Base-by-base conservation (phyloP, 2,329 filamentous ascomycete genomes). In the Periconia macrospinosa region DNA sequence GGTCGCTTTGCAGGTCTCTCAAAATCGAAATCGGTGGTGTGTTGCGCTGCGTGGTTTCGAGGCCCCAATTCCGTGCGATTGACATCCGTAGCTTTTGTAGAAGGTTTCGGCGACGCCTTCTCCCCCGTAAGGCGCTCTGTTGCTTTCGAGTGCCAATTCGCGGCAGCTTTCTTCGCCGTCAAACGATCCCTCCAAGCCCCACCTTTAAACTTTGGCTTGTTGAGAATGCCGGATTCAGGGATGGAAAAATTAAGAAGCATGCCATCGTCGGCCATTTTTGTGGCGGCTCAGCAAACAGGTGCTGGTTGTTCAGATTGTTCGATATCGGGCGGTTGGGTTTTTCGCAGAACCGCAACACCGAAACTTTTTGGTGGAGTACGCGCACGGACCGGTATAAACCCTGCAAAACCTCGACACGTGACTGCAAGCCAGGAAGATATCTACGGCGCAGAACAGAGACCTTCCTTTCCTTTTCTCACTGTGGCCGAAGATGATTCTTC, bases 231-330 rank as follows among this genome's bases (percentile, higher is more conserved):
- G 17, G 79, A 83, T 56, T 90, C 86, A 27, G 85, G 83, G 53
- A 96, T 79, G 65, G 91, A 87, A 72, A 97, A 97, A 67, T 97
- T 97, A 70, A 97, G 80, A 53, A 97, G 83, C 85, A 99, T 89
- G 63, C 92, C 92, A 86, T 96, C 90, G 79, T 97, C 92, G 48
- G 90, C 90, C 92, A 97, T 97, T 40, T 58, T 37, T 65, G 58
- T 47, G 45, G 30, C 43, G 45, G 15, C 43, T 19, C 14, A 9
- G 43, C 30, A 23, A n/a, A 47, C n/a, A 15, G 45, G 43, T 27
- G 46, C 50, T 44, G 44, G 8, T 30, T 41, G 30, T 44, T 49
- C 2, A 42, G 45, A 30, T 41, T 40, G 44, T 48, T 50, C 44
- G 53, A 53, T 45, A 45, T 49, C 49, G 48, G 33, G 11, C 33